Evolutionary conservation across 495 filamentous ascomycete genomes (phyloP).

Genomic region (Aeminium ludgeri): DNA sequence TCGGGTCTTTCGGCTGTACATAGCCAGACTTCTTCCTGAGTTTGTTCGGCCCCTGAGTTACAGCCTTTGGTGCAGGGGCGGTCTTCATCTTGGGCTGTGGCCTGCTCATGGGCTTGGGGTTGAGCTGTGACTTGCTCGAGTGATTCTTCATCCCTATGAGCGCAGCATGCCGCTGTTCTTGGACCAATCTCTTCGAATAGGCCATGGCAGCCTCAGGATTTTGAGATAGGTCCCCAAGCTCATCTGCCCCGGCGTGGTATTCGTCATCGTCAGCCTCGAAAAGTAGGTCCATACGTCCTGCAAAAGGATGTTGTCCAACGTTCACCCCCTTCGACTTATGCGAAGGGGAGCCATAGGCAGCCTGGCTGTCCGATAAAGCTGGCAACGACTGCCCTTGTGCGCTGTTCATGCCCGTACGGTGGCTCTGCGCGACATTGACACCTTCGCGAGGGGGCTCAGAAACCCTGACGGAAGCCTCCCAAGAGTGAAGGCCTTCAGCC

Average conservation of each 20-base stretch:
- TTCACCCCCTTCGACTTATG: neutral
- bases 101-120: too few relatives aligned
- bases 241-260: conserved; percentile 14
- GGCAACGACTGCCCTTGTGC: neutral
- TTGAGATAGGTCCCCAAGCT: conserved; percentile 9
- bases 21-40: conserved; percentile 5
- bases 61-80: neutral
- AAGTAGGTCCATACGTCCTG: conserved; percentile 13
- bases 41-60: neutral
- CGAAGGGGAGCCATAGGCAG: neutral
- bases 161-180: conserved; percentile 1
- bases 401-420: too few relatives aligned
- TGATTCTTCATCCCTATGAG: too few relatives aligned
- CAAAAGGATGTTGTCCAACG: conserved; percentile 12
- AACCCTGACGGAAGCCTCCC: too few relatives aligned
- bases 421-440: too few relatives aligned
- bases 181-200: conserved; percentile 13
- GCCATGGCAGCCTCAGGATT: conserved; percentile 16
- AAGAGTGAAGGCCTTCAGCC: too few relatives aligned
- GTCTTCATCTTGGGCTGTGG: too few relatives aligned
- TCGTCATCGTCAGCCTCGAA: conserved; percentile 13
- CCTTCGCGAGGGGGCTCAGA: too few relatives aligned
- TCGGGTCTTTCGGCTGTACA: conserved; percentile 13
- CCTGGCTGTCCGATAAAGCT: neutral
- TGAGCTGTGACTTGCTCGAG: too few relatives aligned